A percentile compares a stretch with the other conserved stretches of the same genome.
phyloP scores from a whole-genome alignment of 345 rosid genomes.

The Acer campestre region DNA sequence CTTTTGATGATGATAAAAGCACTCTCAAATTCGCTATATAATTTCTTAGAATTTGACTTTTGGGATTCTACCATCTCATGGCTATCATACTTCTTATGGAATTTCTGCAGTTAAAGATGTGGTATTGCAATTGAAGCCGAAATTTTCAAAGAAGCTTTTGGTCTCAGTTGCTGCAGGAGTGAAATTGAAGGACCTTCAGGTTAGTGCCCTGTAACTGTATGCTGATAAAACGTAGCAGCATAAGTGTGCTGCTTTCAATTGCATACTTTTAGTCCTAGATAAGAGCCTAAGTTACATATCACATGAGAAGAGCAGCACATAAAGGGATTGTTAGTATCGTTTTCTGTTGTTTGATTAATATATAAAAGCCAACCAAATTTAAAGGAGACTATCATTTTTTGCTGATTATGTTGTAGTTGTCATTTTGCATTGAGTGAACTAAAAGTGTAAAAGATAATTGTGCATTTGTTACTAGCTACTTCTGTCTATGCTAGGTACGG shows the following conservation, averaged over 20 bases:
- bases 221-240: neutral
- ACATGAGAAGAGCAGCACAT: neutral
- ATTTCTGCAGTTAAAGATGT: conserved; percentile 62
- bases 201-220: conserved; percentile 26
- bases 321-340: neutral
- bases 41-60: neutral
- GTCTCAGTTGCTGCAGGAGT: conserved; percentile 93
- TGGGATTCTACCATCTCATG: neutral
- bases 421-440: neutral
- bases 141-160: conserved; percentile 73
- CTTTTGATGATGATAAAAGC: too few relatives aligned
- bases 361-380: too few relatives aligned
- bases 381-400: neutral
- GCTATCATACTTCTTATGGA: neutral
- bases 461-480: neutral
- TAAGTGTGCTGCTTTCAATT: neutral
- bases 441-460: neutral
- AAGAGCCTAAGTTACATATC: neutral
- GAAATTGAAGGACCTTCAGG: conserved; percentile 83
- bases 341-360: neutral
- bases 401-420: neutral
- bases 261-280: neutral
- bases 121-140: conserved; percentile 56
- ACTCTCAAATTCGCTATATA: too few relatives aligned
- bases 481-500: neutral